Base-by-base conservation (phyloP, 345 rosid genomes). In the Hibiscus trionum region DNA sequence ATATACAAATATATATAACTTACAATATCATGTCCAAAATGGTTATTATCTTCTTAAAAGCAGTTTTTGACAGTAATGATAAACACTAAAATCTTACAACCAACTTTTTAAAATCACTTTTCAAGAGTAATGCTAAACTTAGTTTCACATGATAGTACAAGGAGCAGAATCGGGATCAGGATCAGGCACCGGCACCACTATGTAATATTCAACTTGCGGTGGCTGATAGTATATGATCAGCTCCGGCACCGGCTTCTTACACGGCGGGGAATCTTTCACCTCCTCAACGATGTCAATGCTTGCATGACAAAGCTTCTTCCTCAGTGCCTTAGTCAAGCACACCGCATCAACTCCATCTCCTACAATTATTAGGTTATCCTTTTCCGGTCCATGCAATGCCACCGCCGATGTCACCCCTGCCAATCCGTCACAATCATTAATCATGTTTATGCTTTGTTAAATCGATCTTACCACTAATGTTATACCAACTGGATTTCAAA, bases 321-420 rank as follows among this genome's bases (percentile, higher is more conserved):
- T 79, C 71, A 82, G 77, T 5, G 63, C 3, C 0, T n/a, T 31
- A 2, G 84, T 78, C 81, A 85, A 77, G 60, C 39, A 37, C 8
- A 77, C 82, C 44, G 82, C 84, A 69, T 86, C 87, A 4, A 83
- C 69, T 6, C 73, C 80, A 0, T 80, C 77, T 24, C 89, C 85
- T 0, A 75, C n/a, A 58, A 86, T 80, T 29, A 77, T 73, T 70
- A 86, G 73, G 47, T 79, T 76, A 15, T 82, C 80, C 55, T 69
- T 65, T 33, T 50, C 71, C 2, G 70, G 75, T 8, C 89, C 87
- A 74, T 81, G 79, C 6, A 86, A 60, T 4, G 79, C 83, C 74
- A 83, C 81, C 2, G 84, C 21, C 21, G 21, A 80, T 15, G 53
- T 73, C 42, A 80, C 85, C 65, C 89, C 87, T 84, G 53, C 4